phyloP scores from a whole-genome alignment of 306 rosid genomes.

The Prinsepia uniflora region DNA sequence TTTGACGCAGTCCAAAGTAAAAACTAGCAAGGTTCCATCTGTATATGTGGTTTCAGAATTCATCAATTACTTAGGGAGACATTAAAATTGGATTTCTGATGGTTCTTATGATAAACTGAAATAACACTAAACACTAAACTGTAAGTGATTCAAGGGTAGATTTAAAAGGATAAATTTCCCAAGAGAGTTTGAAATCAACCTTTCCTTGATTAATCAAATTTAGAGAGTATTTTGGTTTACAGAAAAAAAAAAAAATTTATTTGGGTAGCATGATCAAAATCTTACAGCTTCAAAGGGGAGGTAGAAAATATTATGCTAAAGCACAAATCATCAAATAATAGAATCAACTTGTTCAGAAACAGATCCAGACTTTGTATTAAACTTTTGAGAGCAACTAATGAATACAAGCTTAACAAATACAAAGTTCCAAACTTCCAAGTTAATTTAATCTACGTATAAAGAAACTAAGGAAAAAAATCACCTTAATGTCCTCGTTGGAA shows the following conservation, averaged over 20 bases:
- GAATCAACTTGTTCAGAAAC: background rate
- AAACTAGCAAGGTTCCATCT: background rate
- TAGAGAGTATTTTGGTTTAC: background rate
- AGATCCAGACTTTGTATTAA: background rate
- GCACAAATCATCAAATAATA: background rate
- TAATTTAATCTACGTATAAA: background rate
- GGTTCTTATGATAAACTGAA: background rate
- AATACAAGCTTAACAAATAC: background rate
- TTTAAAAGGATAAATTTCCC: too few species aligned
- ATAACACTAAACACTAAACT: too few species aligned
- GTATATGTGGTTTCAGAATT: background rate
- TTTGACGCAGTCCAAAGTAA: background rate
- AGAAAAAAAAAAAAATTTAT: background rate
- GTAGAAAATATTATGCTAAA: background rate
- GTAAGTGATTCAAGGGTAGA: background rate
- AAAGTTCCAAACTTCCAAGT: background rate
- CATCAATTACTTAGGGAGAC: background rate
- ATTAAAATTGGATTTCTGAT: background rate
- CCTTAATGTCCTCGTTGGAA: slow-evolving; percentile 93
- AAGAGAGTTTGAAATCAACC: background rate
- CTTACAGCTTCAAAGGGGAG: too few species aligned
- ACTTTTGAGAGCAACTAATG: background rate
- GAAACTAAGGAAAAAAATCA: slow-evolving; percentile 7
- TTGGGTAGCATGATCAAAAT: background rate
- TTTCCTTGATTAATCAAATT: background rate